Conservation (phyloP, 306 rosid species). For the Rubus parviflorus region DNA sequence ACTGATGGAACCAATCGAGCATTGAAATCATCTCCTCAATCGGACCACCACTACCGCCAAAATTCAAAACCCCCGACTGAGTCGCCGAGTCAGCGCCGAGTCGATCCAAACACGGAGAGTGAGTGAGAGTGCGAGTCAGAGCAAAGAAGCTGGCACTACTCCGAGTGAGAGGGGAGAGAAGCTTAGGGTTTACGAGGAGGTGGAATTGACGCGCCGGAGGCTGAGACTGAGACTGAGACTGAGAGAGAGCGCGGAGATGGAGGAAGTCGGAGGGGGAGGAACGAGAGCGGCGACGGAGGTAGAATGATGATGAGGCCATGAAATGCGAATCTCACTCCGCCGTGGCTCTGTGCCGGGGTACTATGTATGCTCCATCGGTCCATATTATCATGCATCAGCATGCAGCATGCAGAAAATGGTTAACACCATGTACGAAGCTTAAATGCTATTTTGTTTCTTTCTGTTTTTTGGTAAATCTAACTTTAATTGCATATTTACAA, state of each 20-base stretch:
- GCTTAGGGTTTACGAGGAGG: slow-evolving; percentile 18
- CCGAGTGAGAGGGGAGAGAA: not conserved
- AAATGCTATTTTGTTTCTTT: too few species aligned
- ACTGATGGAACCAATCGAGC: slow-evolving; percentile 63
- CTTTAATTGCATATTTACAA: too few species aligned
- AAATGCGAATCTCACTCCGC: too few species aligned
- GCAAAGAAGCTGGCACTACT: not conserved
- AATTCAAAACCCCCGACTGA: slow-evolving; percentile 33
- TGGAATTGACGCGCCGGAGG: slow-evolving; percentile 18
- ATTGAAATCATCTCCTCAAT: slow-evolving; percentile 45
- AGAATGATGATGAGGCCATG: too few species aligned
- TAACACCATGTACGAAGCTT: too few species aligned
- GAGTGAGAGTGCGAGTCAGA: slow-evolving; percentile 3
- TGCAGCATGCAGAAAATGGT: too few species aligned
- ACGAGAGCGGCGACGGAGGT: slow-evolving; percentile 13
- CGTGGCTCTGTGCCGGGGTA: too few species aligned
- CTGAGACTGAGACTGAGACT: too few species aligned
- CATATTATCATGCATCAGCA: too few species aligned
- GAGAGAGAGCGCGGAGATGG: slow-evolving; percentile 18
- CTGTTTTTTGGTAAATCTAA: too few species aligned
- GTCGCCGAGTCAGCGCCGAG: not conserved
- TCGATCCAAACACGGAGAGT: too few species aligned
- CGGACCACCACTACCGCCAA: slow-evolving; percentile 26
- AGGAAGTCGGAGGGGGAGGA: slow-evolving; percentile 5
- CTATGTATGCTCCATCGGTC: too few species aligned